phyloP scores from a whole-genome alignment of 2,329 filamentous ascomycete genomes.

The Alternaria novae-zelandiae region DNA sequence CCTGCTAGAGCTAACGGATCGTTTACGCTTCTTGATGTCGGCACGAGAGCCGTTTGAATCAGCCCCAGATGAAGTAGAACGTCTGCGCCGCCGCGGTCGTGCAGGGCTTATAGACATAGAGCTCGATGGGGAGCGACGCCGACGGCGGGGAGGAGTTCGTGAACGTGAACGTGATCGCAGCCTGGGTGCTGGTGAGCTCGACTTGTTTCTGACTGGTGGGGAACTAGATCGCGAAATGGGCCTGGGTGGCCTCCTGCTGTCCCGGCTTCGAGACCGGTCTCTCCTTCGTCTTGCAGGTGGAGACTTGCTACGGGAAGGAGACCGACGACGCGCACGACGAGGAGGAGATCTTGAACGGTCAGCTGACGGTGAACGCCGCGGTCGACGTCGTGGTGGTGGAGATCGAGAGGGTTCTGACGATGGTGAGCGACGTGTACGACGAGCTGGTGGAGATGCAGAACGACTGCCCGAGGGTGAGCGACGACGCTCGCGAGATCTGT shows the following conservation, averaged over 20 bases:
- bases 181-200: conserved; percentile 63
- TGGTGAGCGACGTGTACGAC: conserved; percentile 18
- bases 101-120: conserved; percentile 49
- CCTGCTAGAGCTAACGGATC: conserved; percentile 49
- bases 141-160: conserved; percentile 42
- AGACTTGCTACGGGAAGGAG: conserved; percentile 23
- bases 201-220: conserved; percentile 52
- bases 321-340: conserved; percentile 23
- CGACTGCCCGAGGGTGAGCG: conserved; percentile 41
- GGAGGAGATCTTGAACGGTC: conserved; percentile 41
- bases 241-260: conserved; percentile 35
- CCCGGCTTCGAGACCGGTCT: conserved; percentile 40
- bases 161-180: conserved; percentile 44
- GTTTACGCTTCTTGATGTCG: conserved; percentile 59
- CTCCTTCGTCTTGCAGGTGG: conserved; percentile 26
- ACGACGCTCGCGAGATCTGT: conserved; percentile 40
- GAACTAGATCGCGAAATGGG: conserved; percentile 57
- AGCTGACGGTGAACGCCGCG: conserved; percentile 35
- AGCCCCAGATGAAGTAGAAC: conserved; percentile 50
- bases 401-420: conserved; percentile 30
- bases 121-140: conserved; percentile 47
- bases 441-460: conserved; percentile 16
- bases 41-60: conserved; percentile 53
- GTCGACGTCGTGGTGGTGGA: conserved; percentile 35
- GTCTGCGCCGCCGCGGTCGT: conserved; percentile 52